Base-by-base conservation (phyloP, 345 rosid genomes). In the Excoecaria agallocha region DNA sequence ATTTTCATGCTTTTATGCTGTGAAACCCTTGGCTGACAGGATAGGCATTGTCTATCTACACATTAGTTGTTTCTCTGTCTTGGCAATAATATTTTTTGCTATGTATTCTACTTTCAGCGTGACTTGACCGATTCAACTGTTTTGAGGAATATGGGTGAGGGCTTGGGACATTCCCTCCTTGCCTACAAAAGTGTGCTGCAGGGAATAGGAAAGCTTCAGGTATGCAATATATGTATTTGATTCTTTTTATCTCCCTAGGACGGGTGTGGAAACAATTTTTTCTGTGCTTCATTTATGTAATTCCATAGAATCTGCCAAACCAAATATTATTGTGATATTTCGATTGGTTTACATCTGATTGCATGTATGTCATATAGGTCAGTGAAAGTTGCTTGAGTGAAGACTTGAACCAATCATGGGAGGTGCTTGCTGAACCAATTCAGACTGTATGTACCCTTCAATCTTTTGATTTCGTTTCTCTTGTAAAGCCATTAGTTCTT, bases 71-170 rank as follows among this genome's bases (percentile, higher is more conserved):
- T 68, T 63, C 48, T 73, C 58, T 19, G 43, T 55, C 73, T 70
- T 56, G 52, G 55, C 55, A 66, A 46, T 78, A 41, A 73, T 48
- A 1, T 70, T 41, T 46, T 35, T 35, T 50, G 39, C 54, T 57
- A 46, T 37, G 55, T 66, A 39, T 63, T 70, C 64, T 69, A 67
- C 66, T 71, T 86, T 78, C 90, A 95, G 96, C 93, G 97, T 25
- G 99, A 93, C 84, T 87, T 96, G 77, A 90, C 97, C 8, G 98
- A 91, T 88, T 96, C 97, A 55, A 96, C 98, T 73, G 96, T 90
- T 62, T 76, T 96, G 85, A 90, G 99, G 85, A 96, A 87, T 84
- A 88, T 90, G 93, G 98, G 93, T 24, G 91, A 87, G 77, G 95
- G 93, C 86, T 77, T 96, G 62, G 99, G 96, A 22, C 98, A 93